Percentiles rank a stretch among this genome's conserved stretches.
These are phyloP conservation scores for Fusarium sp. DNA, from an alignment of 2,329 filamentous ascomycete genomes.

Conservation along the genomic window DNA sequence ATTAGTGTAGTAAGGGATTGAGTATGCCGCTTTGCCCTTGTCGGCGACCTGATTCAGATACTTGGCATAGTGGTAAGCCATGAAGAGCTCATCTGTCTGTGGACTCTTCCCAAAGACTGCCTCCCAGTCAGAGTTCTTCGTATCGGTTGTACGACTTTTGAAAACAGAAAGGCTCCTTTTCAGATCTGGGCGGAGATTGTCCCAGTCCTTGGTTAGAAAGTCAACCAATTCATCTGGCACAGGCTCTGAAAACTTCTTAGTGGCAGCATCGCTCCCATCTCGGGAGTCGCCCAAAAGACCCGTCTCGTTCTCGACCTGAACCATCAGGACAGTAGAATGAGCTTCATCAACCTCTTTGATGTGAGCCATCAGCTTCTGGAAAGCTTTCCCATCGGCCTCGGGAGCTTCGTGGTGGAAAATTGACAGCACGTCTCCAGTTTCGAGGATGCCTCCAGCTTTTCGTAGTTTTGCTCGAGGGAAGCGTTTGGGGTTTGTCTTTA, in stretches of 20 bases:
- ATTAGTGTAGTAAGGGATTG: slow-evolving; percentile 42
- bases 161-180: neutral
- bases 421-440: slow-evolving; percentile 44
- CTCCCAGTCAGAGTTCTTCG: slow-evolving; percentile 35
- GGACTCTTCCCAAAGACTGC: slow-evolving; percentile 42
- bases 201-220: slow-evolving; percentile 11
- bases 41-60: slow-evolving; percentile 42
- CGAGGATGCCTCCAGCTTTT: slow-evolving; percentile 37
- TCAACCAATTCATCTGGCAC: slow-evolving; percentile 16
- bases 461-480: slow-evolving; percentile 44
- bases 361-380: slow-evolving; percentile 44
- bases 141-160: accelerated
- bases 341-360: slow-evolving; percentile 52
- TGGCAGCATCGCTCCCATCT: slow-evolving; percentile 51
- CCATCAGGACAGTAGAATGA: slow-evolving; percentile 59
- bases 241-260: slow-evolving; percentile 34
- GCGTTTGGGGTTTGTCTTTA: slow-evolving; percentile 40
- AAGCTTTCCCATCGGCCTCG: slow-evolving; percentile 38
- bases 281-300: slow-evolving; percentile 58
- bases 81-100: slow-evolving; percentile 42
- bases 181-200: slow-evolving; percentile 10
- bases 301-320: slow-evolving; percentile 61
- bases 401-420: slow-evolving; percentile 22
- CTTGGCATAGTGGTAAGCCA: slow-evolving; percentile 43
- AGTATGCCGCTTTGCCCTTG: slow-evolving; percentile 38